Evolutionary conservation across 2,329 filamentous ascomycete species (phyloP).

Genomic region (Aspergillus flavus): DNA sequence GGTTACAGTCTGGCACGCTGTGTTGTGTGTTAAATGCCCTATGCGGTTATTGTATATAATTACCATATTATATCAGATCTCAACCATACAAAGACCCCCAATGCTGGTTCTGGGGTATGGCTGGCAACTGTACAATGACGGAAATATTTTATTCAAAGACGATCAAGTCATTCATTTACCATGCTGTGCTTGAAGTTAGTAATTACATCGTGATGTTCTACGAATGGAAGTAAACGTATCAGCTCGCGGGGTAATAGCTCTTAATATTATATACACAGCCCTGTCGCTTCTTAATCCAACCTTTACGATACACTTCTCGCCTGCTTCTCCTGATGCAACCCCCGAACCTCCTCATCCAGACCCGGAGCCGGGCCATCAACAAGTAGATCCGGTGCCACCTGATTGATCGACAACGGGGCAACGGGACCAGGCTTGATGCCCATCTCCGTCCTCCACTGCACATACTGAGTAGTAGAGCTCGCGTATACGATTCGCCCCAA

Average conservation of each 20-base stretch:
- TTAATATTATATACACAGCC: neutral
- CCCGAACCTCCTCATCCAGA: slow-evolving; percentile 14
- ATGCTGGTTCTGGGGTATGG: neutral
- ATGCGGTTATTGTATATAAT: neutral
- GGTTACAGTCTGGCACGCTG: too few relatives aligned
- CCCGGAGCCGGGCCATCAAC: slow-evolving; percentile 17
- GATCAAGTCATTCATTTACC: neutral
- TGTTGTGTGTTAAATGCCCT: neutral
- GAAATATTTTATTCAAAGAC: fast-evolving
- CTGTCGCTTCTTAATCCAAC: too few relatives aligned
- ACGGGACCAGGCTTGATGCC: slow-evolving; percentile 16
- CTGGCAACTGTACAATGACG: neutral
- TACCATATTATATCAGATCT: too few relatives aligned
- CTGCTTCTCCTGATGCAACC: slow-evolving; percentile 15
- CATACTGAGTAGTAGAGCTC: slow-evolving; percentile 16
- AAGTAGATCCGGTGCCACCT: slow-evolving; percentile 11
- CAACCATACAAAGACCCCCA: too few relatives aligned
- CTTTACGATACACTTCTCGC: neutral
- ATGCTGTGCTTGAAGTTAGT: neutral
- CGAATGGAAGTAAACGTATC: neutral
- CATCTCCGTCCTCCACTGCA: slow-evolving; percentile 15
- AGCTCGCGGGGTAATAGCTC: neutral
- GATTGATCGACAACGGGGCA: slow-evolving; percentile 18
- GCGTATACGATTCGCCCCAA: slow-evolving; percentile 21
- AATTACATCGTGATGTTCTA: neutral